Conservation (phyloP, 2,329 filamentous ascomycete genomes). For the Chaetomium olivaceum region DNA sequence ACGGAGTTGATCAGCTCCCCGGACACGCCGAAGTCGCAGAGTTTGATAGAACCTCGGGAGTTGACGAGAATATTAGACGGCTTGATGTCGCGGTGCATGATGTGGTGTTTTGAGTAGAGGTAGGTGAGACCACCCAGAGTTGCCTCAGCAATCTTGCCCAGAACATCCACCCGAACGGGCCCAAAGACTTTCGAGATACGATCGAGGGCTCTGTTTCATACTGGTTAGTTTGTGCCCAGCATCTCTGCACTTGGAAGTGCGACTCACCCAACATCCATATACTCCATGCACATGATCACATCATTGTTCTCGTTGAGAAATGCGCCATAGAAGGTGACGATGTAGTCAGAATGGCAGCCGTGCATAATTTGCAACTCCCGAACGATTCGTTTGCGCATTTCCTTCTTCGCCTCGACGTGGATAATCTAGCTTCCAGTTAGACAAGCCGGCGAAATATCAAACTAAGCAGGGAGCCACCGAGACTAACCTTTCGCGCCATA, state of each 20-base stretch:
- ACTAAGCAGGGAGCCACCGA: slow-evolving; percentile 5
- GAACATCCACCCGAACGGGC: slow-evolving; percentile 89
- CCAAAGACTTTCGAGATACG: slow-evolving; percentile 93
- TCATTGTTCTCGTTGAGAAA: slow-evolving; percentile 96
- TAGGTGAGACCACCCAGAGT: slow-evolving; percentile 92
- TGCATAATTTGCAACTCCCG: slow-evolving; percentile 98
- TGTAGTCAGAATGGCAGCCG: slow-evolving; percentile 93
- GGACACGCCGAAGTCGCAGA: slow-evolving; percentile 98
- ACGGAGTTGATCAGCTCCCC: slow-evolving; percentile 97
- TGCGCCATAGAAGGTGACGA: slow-evolving; percentile 96
- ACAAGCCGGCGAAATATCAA: slow-evolving; percentile 23
- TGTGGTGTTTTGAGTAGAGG: slow-evolving; percentile 91
- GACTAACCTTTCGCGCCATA: slow-evolving; percentile 90
- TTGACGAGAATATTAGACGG: slow-evolving; percentile 97
- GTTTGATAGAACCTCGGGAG: slow-evolving; percentile 89
- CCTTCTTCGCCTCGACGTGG: slow-evolving; percentile 95
- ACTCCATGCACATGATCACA: slow-evolving; percentile 99
- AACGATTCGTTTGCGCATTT: slow-evolving; percentile 94
- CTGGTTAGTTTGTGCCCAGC: slow-evolving; percentile 25
- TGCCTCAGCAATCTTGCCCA: slow-evolving; percentile 96
- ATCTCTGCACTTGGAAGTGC: background rate
- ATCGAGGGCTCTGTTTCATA: slow-evolving; percentile 72
- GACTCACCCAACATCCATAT: slow-evolving; percentile 96
- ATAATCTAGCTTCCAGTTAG: slow-evolving; percentile 68
- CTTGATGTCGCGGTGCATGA: slow-evolving; percentile 99